Conservation (phyloP, 306 rosid species). For the Quillaja saponaria region DNA sequence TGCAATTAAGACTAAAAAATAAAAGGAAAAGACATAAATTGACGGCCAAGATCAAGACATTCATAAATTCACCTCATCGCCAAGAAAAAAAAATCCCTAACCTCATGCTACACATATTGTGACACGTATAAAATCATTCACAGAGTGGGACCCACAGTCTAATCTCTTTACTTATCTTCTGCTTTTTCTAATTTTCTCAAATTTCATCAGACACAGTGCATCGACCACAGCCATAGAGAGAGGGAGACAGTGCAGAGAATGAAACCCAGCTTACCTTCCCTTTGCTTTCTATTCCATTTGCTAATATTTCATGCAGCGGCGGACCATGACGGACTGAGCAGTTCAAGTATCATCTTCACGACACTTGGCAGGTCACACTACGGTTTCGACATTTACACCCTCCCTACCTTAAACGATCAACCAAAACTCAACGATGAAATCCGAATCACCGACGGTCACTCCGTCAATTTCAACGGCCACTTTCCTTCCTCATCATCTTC, state of each 20-base stretch:
- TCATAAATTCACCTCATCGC: not conserved
- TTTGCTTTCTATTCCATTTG: conserved; percentile 15
- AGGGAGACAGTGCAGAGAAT: not conserved
- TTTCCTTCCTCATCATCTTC: conserved; percentile 47
- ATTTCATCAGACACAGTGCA: too few relatives aligned
- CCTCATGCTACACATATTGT: too few relatives aligned
- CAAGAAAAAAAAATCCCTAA: too few relatives aligned
- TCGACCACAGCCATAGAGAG: not conserved
- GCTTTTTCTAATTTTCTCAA: too few relatives aligned
- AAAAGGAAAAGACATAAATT: too few relatives aligned
- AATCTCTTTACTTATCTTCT: too few relatives aligned
- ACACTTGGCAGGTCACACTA: conserved; percentile 63
- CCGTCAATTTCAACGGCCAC: conserved; percentile 86
- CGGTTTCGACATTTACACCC: conserved; percentile 67
- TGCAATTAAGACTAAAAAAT: too few relatives aligned
- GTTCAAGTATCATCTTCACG: conserved; percentile 60
- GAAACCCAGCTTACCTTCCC: conserved; percentile 15
- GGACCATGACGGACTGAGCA: conserved; percentile 17
- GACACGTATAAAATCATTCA: too few relatives aligned
- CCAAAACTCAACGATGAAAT: conserved; percentile 36
- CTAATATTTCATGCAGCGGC: not conserved
- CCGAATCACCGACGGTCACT: conserved; percentile 69
- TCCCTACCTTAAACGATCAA: conserved; percentile 30
- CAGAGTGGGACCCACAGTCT: too few relatives aligned
- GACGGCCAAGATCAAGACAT: too few relatives aligned